Conservation (phyloP, 2,329 filamentous ascomycete species). For the Lachnellula suecica region DNA sequence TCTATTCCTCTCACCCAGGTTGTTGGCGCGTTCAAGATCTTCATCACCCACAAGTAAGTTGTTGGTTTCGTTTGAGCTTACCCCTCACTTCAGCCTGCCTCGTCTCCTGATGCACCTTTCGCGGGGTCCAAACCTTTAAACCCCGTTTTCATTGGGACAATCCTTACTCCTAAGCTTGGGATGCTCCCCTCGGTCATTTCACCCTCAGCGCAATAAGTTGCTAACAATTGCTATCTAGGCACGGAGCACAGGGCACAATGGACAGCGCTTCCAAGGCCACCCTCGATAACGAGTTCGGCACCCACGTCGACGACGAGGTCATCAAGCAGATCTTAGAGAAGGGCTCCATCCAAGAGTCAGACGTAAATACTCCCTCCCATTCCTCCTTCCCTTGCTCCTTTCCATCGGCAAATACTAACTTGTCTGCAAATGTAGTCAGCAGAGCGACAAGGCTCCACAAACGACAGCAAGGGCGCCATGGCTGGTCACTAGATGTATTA, state of each 20-base stretch:
- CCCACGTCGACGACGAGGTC: slow-evolving; percentile 73
- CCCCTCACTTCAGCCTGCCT: slow-evolving; percentile 12
- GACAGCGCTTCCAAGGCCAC: slow-evolving; percentile 73
- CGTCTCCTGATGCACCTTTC: slow-evolving; percentile 1
- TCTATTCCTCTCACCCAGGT: slow-evolving; percentile 80
- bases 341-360: slow-evolving; percentile 64
- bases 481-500: slow-evolving; percentile 25
- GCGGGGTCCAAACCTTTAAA: background rate
- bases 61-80: background rate
- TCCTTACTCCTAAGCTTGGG: background rate
- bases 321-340: slow-evolving; percentile 79
- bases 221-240: slow-evolving; percentile 49
- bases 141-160: background rate
- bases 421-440: slow-evolving; percentile 23
- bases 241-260: slow-evolving; percentile 78
- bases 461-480: slow-evolving; percentile 30
- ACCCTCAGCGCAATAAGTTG: no score
- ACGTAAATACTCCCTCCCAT: slow-evolving; percentile 42
- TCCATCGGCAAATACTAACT: slow-evolving; percentile 9
- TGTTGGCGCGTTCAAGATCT: slow-evolving; percentile 84
- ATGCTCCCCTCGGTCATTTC: background rate
- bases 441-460: slow-evolving; percentile 35
- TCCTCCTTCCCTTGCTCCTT: background rate
- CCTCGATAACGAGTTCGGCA: slow-evolving; percentile 87
- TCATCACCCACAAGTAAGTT: slow-evolving; percentile 83